These are phyloP conservation scores for Mortierella sp. DNA, from an alignment of 371 early-diverging fungal species.

Conservation along the genomic window DNA sequence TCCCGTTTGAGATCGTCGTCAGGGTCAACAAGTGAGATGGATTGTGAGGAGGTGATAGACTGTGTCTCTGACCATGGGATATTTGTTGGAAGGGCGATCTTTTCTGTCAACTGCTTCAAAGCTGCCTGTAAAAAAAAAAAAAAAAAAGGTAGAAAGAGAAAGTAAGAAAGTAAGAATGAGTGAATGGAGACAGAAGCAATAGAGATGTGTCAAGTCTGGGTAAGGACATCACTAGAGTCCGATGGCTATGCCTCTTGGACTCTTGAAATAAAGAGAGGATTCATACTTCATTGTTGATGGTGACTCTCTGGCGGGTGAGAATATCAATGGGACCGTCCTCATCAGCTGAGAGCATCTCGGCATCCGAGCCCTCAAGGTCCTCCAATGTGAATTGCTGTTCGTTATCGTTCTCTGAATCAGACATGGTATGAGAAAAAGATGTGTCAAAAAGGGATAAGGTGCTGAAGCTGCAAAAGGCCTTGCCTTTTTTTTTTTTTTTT, in stretches of 20 bases:
- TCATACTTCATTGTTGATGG: constrained; percentile 77
- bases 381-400: constrained; percentile 46
- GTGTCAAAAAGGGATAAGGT: constrained; percentile 3
- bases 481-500: too few species aligned
- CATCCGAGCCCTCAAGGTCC: constrained; percentile 50
- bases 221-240: too few species aligned
- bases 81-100: constrained; percentile 71
- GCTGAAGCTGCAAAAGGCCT: too few species aligned
- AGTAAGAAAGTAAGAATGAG: background rate
- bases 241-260: too few species aligned
- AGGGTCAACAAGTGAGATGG: constrained; percentile 71
- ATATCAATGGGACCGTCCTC: constrained; percentile 60
- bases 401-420: constrained; percentile 46
- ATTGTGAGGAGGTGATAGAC: constrained; percentile 72
- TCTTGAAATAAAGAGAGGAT: background rate
- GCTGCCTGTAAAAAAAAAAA: constrained; percentile 57
- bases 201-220: constrained; percentile 4
- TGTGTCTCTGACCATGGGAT: constrained; percentile 87
- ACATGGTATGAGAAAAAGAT: constrained; percentile 21
- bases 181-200: background rate
- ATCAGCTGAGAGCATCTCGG: constrained; percentile 49
- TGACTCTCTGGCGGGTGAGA: constrained; percentile 68
- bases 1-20: constrained; percentile 92
- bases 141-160: background rate
- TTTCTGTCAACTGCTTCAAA: constrained; percentile 66